Evolutionary conservation across 371 early-diverging fungal genomes (phyloP), one percentile per base, ranked within the genome.

Genomic region (Mucor lusitanicus): DNA sequence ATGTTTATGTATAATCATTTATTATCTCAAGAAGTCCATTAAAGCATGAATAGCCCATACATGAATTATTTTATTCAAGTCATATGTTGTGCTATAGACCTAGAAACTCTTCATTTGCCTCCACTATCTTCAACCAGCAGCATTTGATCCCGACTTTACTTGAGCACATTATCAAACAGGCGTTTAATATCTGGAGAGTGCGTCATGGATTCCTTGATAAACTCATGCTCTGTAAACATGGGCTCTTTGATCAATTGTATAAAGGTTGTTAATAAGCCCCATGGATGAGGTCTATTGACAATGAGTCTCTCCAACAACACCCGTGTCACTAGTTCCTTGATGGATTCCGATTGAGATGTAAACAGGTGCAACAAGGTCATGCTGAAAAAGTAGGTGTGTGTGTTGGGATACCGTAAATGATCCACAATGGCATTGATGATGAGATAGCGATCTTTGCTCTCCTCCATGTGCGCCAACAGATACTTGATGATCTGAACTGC

Each of bases 261-360:
- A 71, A 99, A 93, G 3, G 98, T 95, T 12, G 97, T 92, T 67
- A 97, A 83, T 60, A 99, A 78, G n/a, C 97, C 97, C 94, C 97
- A 97, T 54, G 99, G 99, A 81, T 97, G 96, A n/a, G 98, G 99
- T 48, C 97, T 84, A 81, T 95, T 95, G n/a, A 94, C 98, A 69
- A 99, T 93, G 57, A 97, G 81, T 46, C 99, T 89, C 78, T 99
- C 99, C 68, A 97, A 76, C 39, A 99, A 80, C 3, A 97, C 97
- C 32, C 82, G 80, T n/a, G 97, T 95, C 64, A 97, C 94, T 71
- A 94, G 94, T 80, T 99, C 98, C 78, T 95, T 94, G 64, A 96
- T 88, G 1, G 28, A 23, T 30, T 77, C 72, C 9, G 78, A 91
- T 90, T 50, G 73, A 23, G 70, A 66, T 21, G 87, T 84, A 76